Conservation (phyloP, 495 filamentous ascomycete species). For the Talaromyces wortmannii region DNA sequence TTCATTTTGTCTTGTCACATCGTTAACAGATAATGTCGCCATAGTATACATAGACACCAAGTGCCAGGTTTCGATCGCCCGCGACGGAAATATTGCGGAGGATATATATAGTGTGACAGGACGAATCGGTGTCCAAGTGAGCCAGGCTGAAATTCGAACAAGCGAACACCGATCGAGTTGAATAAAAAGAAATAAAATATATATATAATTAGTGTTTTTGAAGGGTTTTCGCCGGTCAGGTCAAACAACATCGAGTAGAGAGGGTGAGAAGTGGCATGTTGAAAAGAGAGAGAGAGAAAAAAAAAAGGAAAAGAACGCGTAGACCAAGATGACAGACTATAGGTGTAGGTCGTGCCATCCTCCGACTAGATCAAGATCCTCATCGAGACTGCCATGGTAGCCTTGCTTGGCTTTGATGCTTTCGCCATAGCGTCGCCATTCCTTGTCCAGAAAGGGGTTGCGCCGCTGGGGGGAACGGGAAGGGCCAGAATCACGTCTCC, state of each 20-base stretch:
- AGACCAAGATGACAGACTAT: constrained; percentile 17
- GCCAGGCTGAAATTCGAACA: neutral
- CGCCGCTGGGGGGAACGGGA: constrained; percentile 39
- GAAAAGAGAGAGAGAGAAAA: neutral
- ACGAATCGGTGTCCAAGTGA: neutral
- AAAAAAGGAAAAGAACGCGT: constrained; percentile 3
- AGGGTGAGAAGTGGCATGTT: constrained; percentile 1
- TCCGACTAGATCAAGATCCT: constrained; percentile 84
- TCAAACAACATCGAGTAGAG: neutral
- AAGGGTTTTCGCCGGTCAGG: neutral
- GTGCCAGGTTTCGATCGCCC: constrained; percentile 1
- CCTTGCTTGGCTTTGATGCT: constrained; percentile 23
- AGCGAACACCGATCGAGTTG: neutral
- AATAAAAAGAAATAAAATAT: neutral
- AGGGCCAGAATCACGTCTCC: constrained; percentile 46
- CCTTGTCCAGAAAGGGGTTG: constrained; percentile 39
- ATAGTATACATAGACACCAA: constrained; percentile 7
- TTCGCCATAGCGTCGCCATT: constrained; percentile 57
- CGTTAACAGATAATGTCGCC: constrained; percentile 2
- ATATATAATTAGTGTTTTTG: neutral
- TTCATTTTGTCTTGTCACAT: constrained; percentile 5
- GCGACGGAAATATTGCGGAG: neutral
- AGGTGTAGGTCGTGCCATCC: constrained; percentile 66
- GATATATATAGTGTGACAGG: neutral
- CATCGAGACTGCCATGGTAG: constrained; percentile 54